Percentiles rank a stretch among this genome's conserved stretches.
phyloP scores from a whole-genome alignment of 129 eudicot species.

The Ambrosia artemisiifolia region DNA sequence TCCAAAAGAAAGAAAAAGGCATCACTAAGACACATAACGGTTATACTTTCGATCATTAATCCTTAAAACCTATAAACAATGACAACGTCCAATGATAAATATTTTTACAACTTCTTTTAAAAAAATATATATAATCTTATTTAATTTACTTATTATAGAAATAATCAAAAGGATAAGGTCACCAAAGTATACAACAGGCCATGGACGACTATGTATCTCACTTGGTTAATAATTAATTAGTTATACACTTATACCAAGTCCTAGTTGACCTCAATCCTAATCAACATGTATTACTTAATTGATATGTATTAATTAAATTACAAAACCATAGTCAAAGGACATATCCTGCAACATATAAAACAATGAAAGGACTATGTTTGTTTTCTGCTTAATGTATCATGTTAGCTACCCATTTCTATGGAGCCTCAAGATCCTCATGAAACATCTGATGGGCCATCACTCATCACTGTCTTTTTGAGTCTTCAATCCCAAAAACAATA shows the following conservation, averaged over 20 bases:
- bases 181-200: background rate
- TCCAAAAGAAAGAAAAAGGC: background rate
- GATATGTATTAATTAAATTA: background rate
- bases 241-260: background rate
- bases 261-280: constrained; percentile 20
- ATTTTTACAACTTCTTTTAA: background rate
- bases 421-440: constrained; percentile 14
- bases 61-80: background rate
- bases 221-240: background rate
- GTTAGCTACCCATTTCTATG: constrained; percentile 2
- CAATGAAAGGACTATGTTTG: constrained; percentile 14
- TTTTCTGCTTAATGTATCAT: background rate
- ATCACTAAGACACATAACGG: background rate
- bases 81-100: background rate
- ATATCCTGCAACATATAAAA: background rate
- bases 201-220: background rate
- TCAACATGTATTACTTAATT: background rate
- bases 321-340: constrained; percentile 9
- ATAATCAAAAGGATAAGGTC: background rate
- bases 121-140: background rate
- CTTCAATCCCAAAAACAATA: constrained; percentile 12
- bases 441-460: constrained; percentile 31
- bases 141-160: background rate
- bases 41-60: background rate
- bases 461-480: no score